Base-by-base conservation (phyloP, 768 basidiomycete genomes). In the Thelephora aurantiotincta region DNA sequence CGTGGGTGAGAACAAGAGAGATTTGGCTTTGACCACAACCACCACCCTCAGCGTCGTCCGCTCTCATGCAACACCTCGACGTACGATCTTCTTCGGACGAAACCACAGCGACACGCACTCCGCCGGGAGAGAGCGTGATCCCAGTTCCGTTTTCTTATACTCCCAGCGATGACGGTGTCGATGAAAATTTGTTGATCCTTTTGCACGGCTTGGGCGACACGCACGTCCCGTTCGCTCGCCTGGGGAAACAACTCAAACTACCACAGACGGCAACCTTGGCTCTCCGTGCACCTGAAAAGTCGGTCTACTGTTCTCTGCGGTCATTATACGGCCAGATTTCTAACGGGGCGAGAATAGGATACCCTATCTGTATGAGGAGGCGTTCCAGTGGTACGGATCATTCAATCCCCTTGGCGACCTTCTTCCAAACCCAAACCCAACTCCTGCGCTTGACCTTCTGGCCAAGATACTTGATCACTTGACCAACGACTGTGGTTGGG, bases 171-270 rank as follows among this genome's bases (percentile, higher is more conserved):
- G 87, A 92, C 60, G 87, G 87, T 38, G 82, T 77, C 7, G 88
- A 93, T 54, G 82, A 88, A 60, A 93, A 93, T 60, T 63, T 93
- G 14, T 63, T 94, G 19, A 71, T 94, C 50, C 69, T 94, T 30
- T 66, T 94, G 6, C 91, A 94, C 52, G 91, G 91, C 0, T 73
- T 93, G 20, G 90, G 91, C 20, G 91, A 94, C 63, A 89, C 82
- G 0, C 78, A 82, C 50, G 42, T 65, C 2, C 87, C 89, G 1
- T 94, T 96, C 59, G 67, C 71, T 30, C 77, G 78, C 46, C 74
- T 96, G 5, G 89, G 79, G 9, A 69, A 68, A 18, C 73, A 75
- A 9, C 63, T 96, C 43, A 84, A 77, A 53, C 74, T 96, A n/a
- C 92, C 91, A 0, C 90, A 93, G 60, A 94, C 92, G 0, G 88